Evolutionary conservation across 2,329 filamentous ascomycete species (phyloP), one percentile per base, ranked within the genome.

Genomic region (Monosporascus sp.): DNA sequence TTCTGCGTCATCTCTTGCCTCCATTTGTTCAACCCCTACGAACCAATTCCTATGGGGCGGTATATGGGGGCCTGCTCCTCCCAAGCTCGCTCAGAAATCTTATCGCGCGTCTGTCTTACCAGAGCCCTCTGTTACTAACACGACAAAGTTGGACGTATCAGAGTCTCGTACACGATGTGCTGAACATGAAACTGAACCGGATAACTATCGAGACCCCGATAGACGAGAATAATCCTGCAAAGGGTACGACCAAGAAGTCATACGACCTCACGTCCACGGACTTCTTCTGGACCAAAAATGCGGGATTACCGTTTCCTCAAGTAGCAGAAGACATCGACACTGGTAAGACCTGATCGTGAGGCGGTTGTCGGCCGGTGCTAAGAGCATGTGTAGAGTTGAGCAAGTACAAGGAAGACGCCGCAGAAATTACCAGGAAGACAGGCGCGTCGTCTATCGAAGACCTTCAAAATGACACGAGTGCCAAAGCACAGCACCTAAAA

Each of bases 261-360:
- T 99, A 97, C 66, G 94, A 99, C 65, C 76, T 99, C 41, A 93
- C 84, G 35, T 80, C 90, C 31, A 94, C 84, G 59, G 94, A 99
- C 71, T 97, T 95, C 71, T 99, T 99, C 75, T 99, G 94, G 94
- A 82, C 86, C 56, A 90, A 90, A 68, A 97, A 99, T 68, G 90
- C 94, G 1, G 84, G 88, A 7, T 79, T 90, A 20, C 93, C 94
- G 2, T 97, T 99, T 64, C 94, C 93, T 2, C 90, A 97, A 64
- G 94, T 97, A 3, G 94, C 94, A 1, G 94, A 97, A 70, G 90
- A 97, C 62, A 97, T 97, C 55, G 93, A 97, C 67, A 85, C 88
- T 9, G 43, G 43, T 46, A 27, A 46, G 43, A 20, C 17, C 3
- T 20, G 38, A 18, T 17, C 43, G 1, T 6, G 14, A 31, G 14